Conservation (phyloP, 1,284 basidiomycete species). For the Paramarasmius palmivorus region DNA sequence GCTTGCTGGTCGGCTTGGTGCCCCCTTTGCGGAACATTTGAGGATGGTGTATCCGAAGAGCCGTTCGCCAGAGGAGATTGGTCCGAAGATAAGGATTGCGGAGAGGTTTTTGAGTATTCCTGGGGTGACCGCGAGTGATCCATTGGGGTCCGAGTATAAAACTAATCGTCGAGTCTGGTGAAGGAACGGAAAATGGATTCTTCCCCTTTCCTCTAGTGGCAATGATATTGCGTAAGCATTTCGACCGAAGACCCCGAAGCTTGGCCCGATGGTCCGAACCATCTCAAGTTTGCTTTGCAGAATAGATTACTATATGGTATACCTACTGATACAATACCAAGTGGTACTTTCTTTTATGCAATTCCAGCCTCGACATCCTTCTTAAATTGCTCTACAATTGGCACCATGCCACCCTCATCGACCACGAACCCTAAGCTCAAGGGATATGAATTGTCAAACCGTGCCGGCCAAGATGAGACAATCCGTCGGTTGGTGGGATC, state of each 20-base stretch:
- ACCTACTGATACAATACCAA: not conserved
- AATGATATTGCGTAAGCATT: too few relatives aligned
- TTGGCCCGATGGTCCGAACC: too few relatives aligned
- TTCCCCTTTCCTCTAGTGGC: too few relatives aligned
- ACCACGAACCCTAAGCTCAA: conserved; percentile 42
- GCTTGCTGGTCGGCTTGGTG: not conserved
- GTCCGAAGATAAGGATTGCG: not conserved
- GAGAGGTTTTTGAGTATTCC: not conserved
- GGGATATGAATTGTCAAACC: conserved; percentile 45
- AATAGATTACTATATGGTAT: not conserved
- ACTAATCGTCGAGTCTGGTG: too few relatives aligned
- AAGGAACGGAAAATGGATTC: too few relatives aligned
- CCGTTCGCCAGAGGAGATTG: not conserved
- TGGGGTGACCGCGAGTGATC: not conserved
- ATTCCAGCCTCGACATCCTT: conserved; percentile 29
- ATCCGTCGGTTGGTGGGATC: conserved; percentile 41
- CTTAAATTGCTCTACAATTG: conserved; percentile 41
- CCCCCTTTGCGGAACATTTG: not conserved
- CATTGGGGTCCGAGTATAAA: not conserved
- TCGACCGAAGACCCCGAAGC: too few relatives aligned
- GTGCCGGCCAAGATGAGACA: conserved; percentile 48
- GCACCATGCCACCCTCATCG: conserved; percentile 48
- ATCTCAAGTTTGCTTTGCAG: too few relatives aligned
- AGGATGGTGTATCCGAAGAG: not conserved
- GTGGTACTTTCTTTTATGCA: not conserved